phyloP scores from a whole-genome alignment of 805 yeast genomes.

The Candida chilensis region DNA sequence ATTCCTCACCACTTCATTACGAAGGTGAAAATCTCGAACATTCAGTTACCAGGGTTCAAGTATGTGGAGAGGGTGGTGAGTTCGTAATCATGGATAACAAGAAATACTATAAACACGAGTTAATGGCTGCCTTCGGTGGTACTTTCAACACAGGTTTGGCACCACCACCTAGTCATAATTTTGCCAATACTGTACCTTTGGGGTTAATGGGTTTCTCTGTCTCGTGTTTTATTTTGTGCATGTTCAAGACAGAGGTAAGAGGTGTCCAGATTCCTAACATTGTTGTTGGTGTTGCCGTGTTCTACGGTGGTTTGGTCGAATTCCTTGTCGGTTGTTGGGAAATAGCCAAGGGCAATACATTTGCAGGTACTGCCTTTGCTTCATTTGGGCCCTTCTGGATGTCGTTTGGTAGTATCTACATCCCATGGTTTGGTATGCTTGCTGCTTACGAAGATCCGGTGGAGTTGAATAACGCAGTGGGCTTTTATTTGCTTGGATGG shows the following conservation, averaged over 20 bases:
- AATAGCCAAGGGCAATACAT: conserved; percentile 66
- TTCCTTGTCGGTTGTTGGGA: conserved; percentile 70
- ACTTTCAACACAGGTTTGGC: conserved; percentile 19
- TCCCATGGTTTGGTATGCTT: conserved; percentile 29
- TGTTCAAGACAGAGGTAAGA: conserved; percentile 58
- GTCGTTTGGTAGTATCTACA: conserved; percentile 56
- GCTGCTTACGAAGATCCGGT: conserved; percentile 35
- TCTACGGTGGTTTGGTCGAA: conserved; percentile 69
- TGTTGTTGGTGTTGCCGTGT: conserved; percentile 57
- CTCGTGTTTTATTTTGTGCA: conserved; percentile 56
- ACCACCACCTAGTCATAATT: conserved; percentile 17
- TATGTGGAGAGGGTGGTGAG: conserved; percentile 20
- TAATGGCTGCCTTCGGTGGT: conserved; percentile 23
- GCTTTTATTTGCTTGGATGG: conserved; percentile 57
- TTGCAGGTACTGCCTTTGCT: conserved; percentile 55
- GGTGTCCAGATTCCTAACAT: conserved; percentile 54
- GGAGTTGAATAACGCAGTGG: conserved; percentile 42
- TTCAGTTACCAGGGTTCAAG: too few species aligned
- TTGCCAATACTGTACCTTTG: conserved; percentile 70
- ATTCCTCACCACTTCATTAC: too few species aligned
- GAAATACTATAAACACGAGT: conserved; percentile 18
- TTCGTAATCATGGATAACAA: conserved; percentile 14
- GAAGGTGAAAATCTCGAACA: too few species aligned
- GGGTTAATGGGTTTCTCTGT: conserved; percentile 67
- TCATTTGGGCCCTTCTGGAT: conserved; percentile 67